Conservation (phyloP, 148 eudicot genomes). For the Chenopodium formosanum region DNA sequence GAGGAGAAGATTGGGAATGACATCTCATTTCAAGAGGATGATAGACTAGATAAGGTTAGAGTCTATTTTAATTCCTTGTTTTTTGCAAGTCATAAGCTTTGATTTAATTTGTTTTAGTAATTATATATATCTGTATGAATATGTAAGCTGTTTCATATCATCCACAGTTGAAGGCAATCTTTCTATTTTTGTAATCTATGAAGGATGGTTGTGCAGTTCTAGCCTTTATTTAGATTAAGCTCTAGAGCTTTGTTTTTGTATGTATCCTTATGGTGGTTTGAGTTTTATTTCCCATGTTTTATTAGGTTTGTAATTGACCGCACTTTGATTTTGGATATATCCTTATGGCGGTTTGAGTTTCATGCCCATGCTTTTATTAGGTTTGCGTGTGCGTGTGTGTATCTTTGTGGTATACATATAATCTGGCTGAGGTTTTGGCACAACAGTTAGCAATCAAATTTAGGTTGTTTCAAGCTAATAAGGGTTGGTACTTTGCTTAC, state of each 20-base stretch:
- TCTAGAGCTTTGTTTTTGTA: background rate
- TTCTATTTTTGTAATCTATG: background rate
- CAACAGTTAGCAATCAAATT: background rate
- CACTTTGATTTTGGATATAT: background rate
- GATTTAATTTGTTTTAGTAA: conserved; percentile 7
- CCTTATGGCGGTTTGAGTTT: background rate
- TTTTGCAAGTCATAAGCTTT: background rate
- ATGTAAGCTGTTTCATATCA: background rate
- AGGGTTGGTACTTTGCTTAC: background rate
- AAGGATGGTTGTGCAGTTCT: background rate
- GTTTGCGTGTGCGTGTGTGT: too few species aligned
- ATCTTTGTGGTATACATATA: too few species aligned
- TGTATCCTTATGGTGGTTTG: background rate
- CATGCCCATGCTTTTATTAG: background rate
- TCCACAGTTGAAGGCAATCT: background rate
- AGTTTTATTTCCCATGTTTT: background rate
- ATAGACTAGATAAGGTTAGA: conserved; percentile 39
- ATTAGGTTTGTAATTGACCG: too few species aligned
- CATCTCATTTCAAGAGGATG: conserved; percentile 26
- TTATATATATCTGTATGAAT: background rate
- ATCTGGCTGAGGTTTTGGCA: background rate
- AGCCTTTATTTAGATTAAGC: background rate
- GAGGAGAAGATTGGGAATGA: conserved; percentile 37
- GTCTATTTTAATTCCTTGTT: background rate
- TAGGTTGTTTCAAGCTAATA: background rate